phyloP scores from a whole-genome alignment of 139 green algal species.

The Gonium pectorale region DNA sequence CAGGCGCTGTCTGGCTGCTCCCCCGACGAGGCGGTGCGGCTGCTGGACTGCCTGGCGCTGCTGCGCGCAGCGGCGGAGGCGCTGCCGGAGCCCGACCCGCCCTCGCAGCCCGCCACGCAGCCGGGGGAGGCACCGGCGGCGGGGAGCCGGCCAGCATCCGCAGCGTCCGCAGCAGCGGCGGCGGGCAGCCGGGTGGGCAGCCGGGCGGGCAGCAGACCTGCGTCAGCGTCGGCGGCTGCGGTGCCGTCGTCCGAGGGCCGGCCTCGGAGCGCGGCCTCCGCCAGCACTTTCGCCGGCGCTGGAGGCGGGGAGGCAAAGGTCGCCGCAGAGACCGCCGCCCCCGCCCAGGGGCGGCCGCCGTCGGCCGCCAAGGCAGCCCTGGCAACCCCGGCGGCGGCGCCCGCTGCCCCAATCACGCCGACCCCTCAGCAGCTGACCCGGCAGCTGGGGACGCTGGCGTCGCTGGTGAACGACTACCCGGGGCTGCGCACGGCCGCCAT shows the following conservation, averaged over 20 bases:
- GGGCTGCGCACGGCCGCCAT: slow-evolving; percentile 10
- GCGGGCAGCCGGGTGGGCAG: too few relatives aligned
- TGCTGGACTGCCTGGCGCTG: slow-evolving; percentile 14
- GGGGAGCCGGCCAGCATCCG: too few relatives aligned
- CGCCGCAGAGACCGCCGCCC: too few relatives aligned
- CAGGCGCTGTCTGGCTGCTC: not conserved
- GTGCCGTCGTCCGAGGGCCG: too few relatives aligned
- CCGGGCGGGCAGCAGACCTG: too few relatives aligned
- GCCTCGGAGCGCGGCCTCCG: too few relatives aligned
- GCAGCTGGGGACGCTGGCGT: not conserved
- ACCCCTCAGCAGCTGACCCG: not conserved
- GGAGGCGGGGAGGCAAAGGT: too few relatives aligned
- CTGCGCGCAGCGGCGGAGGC: not conserved
- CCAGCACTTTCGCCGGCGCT: too few relatives aligned
- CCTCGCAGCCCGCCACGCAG: not conserved
- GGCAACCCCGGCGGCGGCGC: not conserved
- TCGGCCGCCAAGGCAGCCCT: not conserved
- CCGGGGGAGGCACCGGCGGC: not conserved
- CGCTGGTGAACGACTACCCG: not conserved
- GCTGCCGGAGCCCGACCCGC: not conserved
- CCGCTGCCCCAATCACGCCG: not conserved
- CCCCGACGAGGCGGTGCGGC: not conserved
- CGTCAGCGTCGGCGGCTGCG: too few relatives aligned
- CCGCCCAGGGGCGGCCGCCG: too few relatives aligned
- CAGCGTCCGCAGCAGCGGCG: too few relatives aligned